Base-by-base conservation (phyloP, 768 basidiomycete genomes). In the Boletus reticulatus region DNA sequence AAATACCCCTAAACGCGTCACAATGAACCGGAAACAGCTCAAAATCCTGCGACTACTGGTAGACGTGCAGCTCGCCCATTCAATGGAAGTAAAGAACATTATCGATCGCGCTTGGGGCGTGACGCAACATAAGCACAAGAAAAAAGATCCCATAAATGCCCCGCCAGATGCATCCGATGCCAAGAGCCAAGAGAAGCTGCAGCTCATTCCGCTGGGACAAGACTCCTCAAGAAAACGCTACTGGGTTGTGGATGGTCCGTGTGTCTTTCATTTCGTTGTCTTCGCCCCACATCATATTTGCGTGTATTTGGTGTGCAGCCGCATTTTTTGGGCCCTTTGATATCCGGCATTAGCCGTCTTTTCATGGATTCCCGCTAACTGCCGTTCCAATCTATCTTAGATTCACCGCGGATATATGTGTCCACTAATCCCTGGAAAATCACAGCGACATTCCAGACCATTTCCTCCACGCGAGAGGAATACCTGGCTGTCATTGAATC, bases 341-440 rank as follows among this genome's bases (percentile, higher is more conserved):
- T 71, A 70, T 61, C 67, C 69, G 69, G 71, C 65, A 62, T 73
- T 72, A 63, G 69, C 71, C 71, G 71, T 72, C 48, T 47, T 29
- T 67, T 60, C 53, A 62, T 67, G 63, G 61, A 65, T 67, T 67
- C 52, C 63, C 57, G 70, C 71, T 72, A 65, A 73, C 72, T 57
- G 53, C 62, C 53, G 59, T 59, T 64, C 53, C 55, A 61, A 63
- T 70, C 59, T 62, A 70, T 70, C 68, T 69, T 65, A 94, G 92
- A 91, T 76, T 93, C 92, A 45, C 89, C 92, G 24, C 84, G 92
- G 56, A 73, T 94, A 50, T 94, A 91, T 66, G 75, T 81, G 38
- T 93, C 92, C 34, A 89, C 88, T 14, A 94, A 94, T 71, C 92
- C 92, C 20, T 94, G 90, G 91, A 94, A 93, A 75, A 85, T 86